Evolutionary conservation across 2,329 filamentous ascomycete genomes (phyloP).

Genomic region (Penicillium crustosum): DNA sequence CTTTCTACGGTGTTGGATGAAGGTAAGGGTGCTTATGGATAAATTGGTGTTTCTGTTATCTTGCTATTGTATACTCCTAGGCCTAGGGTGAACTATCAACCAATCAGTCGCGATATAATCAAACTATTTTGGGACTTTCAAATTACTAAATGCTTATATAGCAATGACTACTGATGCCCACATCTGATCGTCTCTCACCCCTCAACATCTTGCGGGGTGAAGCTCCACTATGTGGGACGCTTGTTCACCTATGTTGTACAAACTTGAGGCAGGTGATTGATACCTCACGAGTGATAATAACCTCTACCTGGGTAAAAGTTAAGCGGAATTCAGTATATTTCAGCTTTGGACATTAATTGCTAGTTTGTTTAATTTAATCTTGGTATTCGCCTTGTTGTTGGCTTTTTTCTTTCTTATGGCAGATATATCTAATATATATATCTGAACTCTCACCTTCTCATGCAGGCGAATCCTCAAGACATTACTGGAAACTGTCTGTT

Average conservation of each 20-base stretch:
- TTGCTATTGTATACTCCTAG: neutral
- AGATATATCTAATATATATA: neutral
- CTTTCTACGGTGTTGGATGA: no score
- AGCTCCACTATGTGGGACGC: neutral
- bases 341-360: neutral
- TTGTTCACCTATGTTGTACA: no score
- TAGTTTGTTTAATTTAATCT: neutral
- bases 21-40: no score
- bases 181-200: neutral
- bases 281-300: neutral
- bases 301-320: neutral
- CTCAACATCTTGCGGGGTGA: neutral
- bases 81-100: neutral
- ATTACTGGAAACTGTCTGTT: no score
- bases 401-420: neutral
- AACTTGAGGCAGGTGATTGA: neutral
- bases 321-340: neutral
- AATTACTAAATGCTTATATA: neutral
- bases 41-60: neutral
- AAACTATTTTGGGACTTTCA: neutral
- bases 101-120: neutral
- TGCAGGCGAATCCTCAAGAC: neutral
- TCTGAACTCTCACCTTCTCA: neutral
- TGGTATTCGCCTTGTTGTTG: neutral
- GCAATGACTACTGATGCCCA: neutral